Conservation (phyloP, 2,329 filamentous ascomycete genomes). For the Nigrograna mackinnonii region DNA sequence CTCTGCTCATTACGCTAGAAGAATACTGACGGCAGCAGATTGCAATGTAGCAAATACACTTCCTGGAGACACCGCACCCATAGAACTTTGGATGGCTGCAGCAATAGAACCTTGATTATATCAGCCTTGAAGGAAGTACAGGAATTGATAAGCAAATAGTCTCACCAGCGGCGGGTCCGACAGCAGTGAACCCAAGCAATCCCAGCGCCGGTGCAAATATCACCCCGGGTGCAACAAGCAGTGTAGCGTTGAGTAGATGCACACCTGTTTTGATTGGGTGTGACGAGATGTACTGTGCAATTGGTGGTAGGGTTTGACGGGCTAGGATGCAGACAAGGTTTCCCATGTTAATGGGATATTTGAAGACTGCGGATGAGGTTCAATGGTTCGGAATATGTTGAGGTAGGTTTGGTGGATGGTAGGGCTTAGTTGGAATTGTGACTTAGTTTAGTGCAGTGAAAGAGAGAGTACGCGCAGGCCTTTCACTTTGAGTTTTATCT, state of each 20-base stretch:
- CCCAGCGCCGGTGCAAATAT: constrained; percentile 1
- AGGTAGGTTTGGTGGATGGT: too few relatives aligned
- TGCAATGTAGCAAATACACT: constrained; percentile 5
- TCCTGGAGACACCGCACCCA: constrained; percentile 2
- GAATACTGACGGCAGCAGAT: constrained; percentile 4
- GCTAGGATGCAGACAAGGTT: too few relatives aligned
- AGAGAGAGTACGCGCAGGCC: too few relatives aligned
- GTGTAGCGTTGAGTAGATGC: not conserved
- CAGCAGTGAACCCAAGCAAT: constrained; percentile 2
- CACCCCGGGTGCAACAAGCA: not conserved
- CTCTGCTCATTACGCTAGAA: too few relatives aligned
- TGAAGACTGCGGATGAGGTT: too few relatives aligned
- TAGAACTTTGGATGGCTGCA: not conserved
- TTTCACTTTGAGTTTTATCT: too few relatives aligned
- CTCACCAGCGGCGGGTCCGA: constrained; percentile 3
- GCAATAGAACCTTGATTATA: not conserved
- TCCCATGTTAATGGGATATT: too few relatives aligned
- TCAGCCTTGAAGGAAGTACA: too few relatives aligned
- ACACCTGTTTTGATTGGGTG: constrained; percentile 2
- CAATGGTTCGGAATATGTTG: too few relatives aligned
- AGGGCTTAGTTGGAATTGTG: too few relatives aligned
- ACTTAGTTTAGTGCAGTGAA: too few relatives aligned
- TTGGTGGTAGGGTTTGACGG: not conserved
- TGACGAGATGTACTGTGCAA: constrained; percentile 3
- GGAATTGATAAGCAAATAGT: too few relatives aligned